Evolutionary conservation across 2,329 filamentous ascomycete species (phyloP), one percentile per base, ranked within the genome.

Genomic region (Fusarium keratoplasticum): DNA sequence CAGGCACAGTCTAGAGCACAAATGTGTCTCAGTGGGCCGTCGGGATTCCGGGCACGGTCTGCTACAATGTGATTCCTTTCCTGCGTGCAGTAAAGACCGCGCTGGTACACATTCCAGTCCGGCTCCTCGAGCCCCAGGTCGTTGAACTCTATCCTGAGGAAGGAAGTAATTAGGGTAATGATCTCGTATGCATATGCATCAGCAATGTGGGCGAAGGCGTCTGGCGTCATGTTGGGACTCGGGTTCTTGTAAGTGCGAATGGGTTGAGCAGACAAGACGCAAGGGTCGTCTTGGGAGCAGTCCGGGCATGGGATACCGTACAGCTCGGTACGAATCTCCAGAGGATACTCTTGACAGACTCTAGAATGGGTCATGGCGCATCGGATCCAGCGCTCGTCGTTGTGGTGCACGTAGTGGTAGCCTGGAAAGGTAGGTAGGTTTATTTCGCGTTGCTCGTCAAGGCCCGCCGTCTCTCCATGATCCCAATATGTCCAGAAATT

Each of bases 351-450:
- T 3, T 16, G 16, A 31, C 74, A 76, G 1, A 14, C 14, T 6
- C 3, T 20, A 13, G 7, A 35, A 5, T 36, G 6, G 10, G 44
- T 33, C 31, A 67, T n/a, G 42, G 73, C 69, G 38, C 74, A 76
- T 13, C 74, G 71, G 50, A 72, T 67, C 66, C 65, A 70, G 27
- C 54, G n/a, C 6, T 57, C 57, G 14, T 40, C 36, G 6, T 52
- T 66, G 59, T 76, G 74, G 20, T 59, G 67, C 4, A 72, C 20
- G 40, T 69, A 70, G 42, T 50, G 67, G 25, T 69, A 66, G 11
- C 57, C 63, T 7, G n/a, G 25, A 27, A 13, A 13, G 11, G 35
- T 6, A 29, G 27, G n/a, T 6, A 69, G 36, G 6, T 35, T 11
- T n/a, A 16, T 7, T 1, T 42, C 20, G 2, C 5, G 4, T n/a